Evolutionary conservation across 768 basidiomycete genomes (phyloP), one percentile per base, ranked within the genome.

Genomic region (Podaxis mareebaensis): DNA sequence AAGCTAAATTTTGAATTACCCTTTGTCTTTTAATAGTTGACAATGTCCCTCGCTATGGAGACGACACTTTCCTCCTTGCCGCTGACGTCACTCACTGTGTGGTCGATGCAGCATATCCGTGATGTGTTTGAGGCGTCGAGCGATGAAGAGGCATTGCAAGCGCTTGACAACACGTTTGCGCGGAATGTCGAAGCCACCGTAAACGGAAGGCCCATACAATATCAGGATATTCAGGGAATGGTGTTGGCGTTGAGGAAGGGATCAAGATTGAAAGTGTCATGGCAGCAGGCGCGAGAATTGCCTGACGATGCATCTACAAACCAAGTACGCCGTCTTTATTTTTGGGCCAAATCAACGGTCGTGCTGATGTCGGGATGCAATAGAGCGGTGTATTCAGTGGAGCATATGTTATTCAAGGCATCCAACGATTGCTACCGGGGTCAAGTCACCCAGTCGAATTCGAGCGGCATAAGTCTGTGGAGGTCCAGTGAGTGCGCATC

Each of bases 91-190:
- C 65, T 65, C 1, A 57, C 65, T 17, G 42, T 49, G 22, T 66
- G 65, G 65, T 66, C 65, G 10, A 55, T 51, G 44, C 36, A 59
- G 24, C 65, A 60, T 12, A 66, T 66, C 5, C 26, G 39, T 8
- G 44, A 59, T 24, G 58, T 66, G 20, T 66, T 66, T 24, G 57
- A 66, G 30, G 65, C 65, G n/a, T n/a, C 61, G 11, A 63, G 53
- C 28, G 61, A 66, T 39, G 61, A 63, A 3, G 65, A 60, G 15
- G 52, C 65, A 1, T 20, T 66, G 36, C 52, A 48, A 36, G 65
- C 65, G 15, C 7, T 66, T 17, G 58, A 61, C 5, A 51, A 20
- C 1, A 63, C 65, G 2, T 63, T 66, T 46, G 17, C 65, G 17
- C 52, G 33, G 22, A 24, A 56, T 24, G 38, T 66, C 33, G 62